Evolutionary conservation across 305 asterid species (phyloP).

Genomic region (Andrographis paniculata): DNA sequence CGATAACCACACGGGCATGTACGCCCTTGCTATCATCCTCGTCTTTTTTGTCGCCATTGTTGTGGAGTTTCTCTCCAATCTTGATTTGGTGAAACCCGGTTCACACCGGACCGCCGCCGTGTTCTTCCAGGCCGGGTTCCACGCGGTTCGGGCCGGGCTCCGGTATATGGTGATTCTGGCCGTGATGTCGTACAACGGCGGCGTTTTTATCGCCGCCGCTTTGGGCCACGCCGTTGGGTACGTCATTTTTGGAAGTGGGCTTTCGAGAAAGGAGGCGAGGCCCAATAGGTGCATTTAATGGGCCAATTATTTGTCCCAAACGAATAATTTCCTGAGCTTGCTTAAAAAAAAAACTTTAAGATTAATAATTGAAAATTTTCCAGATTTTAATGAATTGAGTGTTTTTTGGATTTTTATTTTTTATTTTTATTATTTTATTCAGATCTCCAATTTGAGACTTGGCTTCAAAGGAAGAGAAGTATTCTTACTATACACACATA

Average conservation of each 20-base stretch:
- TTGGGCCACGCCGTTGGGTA: conserved; percentile 72
- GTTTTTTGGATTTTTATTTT: too few relatives aligned
- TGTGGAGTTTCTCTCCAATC: conserved; percentile 45
- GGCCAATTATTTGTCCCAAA: neutral
- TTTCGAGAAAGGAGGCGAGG: conserved; percentile 21
- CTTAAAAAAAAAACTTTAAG: too few relatives aligned
- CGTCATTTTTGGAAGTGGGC: conserved; percentile 48
- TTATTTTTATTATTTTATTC: too few relatives aligned
- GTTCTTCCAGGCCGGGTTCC: conserved; percentile 50
- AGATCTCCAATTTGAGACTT: too few relatives aligned
- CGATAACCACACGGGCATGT: conserved; percentile 54
- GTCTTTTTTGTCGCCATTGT: conserved; percentile 50
- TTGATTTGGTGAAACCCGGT: conserved; percentile 49
- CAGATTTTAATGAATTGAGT: too few relatives aligned
- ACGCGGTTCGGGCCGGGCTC: conserved; percentile 65
- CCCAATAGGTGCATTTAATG: conserved; percentile 2
- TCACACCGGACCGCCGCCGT: conserved; percentile 34
- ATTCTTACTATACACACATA: too few relatives aligned
- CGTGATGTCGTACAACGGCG: conserved; percentile 72
- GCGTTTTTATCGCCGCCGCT: conserved; percentile 55
- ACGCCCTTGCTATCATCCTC: conserved; percentile 43
- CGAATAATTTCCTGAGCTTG: too few relatives aligned
- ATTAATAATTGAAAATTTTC: too few relatives aligned
- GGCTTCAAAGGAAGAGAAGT: neutral
- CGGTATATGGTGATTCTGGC: conserved; percentile 68